Evolutionary conservation across 2,329 filamentous ascomycete genomes (phyloP), one percentile per base, ranked within the genome.

Genomic region (Neoarthrinium moseri): DNA sequence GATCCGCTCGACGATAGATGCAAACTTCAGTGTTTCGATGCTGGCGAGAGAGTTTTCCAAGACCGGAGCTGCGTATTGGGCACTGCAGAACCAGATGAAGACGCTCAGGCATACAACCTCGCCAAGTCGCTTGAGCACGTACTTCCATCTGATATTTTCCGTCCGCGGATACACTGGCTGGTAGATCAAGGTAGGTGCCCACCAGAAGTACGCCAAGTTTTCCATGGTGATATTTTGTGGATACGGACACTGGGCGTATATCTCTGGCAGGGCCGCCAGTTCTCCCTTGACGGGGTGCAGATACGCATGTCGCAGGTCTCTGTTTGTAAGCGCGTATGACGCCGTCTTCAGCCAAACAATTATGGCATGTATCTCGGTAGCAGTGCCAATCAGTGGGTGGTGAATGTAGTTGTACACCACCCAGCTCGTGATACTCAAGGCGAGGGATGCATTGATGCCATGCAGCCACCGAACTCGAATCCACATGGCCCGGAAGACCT

Each of bases 271-370:
- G 20, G 81, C 77, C 36, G 83, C 80, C 41, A 85, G 78, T 47
- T 87, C 83, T 50, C 80, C 79, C 45, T 77, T 76, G 33, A 75
- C 73, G 2, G 90, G 88, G 60, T 95, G 88, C 18, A 97, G 78
- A 63, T 90, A 89, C 15, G 92, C 90, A 63, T 96, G 90, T 32
- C 94, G 87, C 26, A 99, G 80, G 64, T 99, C 94, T 53, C 94
- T 85, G 67, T 99, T 99, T 21, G 94, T 97, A 59, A 97, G 88
- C 20, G 92, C 94, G 63, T 97, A 99, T 0, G 91, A 96, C 53
- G 90, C 89, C 24, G 88, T 91, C 73, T 99, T 99, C 59, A 99
- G 80, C 86, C 91, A 96, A 41, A 97, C 91, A 45, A 97, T 88
- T 58, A 97, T 84, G 52, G 91, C 91, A 64, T 99, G 94, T 50